Evolutionary conservation across 495 filamentous ascomycete species (phyloP).

Genomic region (Penicillium mononematosum): DNA sequence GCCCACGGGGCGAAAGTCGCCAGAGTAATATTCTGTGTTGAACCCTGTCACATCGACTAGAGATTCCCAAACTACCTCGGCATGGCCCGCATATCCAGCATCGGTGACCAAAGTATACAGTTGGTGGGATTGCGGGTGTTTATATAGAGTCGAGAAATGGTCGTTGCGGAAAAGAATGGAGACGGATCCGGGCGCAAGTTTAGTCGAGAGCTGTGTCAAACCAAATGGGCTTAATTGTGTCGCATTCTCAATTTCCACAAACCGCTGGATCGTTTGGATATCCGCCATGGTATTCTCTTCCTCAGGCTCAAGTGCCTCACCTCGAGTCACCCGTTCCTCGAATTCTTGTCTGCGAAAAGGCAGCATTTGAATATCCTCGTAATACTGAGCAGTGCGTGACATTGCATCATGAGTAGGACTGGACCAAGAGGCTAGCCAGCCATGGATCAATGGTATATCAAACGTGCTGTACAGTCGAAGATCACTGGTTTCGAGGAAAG

Average conservation of each 20-base stretch:
- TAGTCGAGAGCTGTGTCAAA: constrained; percentile 64
- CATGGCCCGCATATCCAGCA: constrained; percentile 80
- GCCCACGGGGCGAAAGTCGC: constrained; percentile 85
- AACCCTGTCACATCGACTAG: constrained; percentile 86
- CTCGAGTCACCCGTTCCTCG: constrained; percentile 68
- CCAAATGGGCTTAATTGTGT: constrained; percentile 87
- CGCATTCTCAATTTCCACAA: constrained; percentile 65
- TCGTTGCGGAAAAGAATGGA: constrained; percentile 95
- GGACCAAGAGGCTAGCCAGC: constrained; percentile 74
- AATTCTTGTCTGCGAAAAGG: constrained; percentile 85
- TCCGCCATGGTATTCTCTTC: constrained; percentile 80
- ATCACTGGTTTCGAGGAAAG: constrained; percentile 79
- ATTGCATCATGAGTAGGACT: constrained; percentile 66
- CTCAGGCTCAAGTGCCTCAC: constrained; percentile 46
- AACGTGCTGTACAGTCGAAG: constrained; percentile 87
- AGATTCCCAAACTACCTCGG: constrained; percentile 95
- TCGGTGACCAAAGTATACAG: constrained; percentile 87
- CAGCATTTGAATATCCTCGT: constrained; percentile 87
- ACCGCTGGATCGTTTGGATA: constrained; percentile 76
- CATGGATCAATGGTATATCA: constrained; percentile 84
- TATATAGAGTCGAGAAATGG: constrained; percentile 90
- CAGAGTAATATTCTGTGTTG: constrained; percentile 77
- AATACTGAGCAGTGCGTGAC: constrained; percentile 67
- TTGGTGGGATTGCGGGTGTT: constrained; percentile 66
- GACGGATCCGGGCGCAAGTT: constrained; percentile 67